Percentiles rank a stretch among this genome's conserved stretches.
These are phyloP conservation scores for Zoysia pacifica DNA, from an alignment of 176 grass and related monocot genomes.

Conservation along the genomic window DNA sequence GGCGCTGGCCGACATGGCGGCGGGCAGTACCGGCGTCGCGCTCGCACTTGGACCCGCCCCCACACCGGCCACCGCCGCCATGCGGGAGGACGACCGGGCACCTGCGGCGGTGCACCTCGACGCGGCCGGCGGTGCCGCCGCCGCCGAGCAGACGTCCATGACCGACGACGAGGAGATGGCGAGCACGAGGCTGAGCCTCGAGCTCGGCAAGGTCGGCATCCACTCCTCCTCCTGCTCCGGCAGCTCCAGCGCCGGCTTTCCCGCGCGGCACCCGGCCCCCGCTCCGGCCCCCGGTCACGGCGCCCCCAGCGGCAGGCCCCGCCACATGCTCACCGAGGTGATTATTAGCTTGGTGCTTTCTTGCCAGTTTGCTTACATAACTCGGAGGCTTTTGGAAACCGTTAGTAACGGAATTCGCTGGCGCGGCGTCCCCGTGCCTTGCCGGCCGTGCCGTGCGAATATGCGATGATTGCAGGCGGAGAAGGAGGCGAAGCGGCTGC, in stretches of 20 bases:
- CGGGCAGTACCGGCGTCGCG: neutral
- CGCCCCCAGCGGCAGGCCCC: constrained; percentile 22
- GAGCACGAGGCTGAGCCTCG: constrained; percentile 39
- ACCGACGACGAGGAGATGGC: constrained; percentile 18
- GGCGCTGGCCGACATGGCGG: constrained; percentile 57
- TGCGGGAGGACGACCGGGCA: neutral
- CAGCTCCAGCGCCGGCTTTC: constrained; percentile 31
- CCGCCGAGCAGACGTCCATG: neutral
- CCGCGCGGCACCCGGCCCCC: neutral
- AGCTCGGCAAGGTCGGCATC: constrained; percentile 43
- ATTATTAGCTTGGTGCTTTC: neutral
- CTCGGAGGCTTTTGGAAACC: too few relatives aligned
- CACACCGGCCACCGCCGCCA: neutral
- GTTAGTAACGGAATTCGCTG: too few relatives aligned
- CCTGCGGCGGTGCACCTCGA: too few relatives aligned
- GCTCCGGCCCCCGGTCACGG: neutral
- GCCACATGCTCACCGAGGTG: constrained; percentile 72
- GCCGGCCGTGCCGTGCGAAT: neutral
- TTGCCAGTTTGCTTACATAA: too few relatives aligned
- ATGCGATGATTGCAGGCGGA: constrained; percentile 44
- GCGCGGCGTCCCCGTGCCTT: too few relatives aligned
- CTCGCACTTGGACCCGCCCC: neutral
- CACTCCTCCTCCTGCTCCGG: constrained; percentile 32
- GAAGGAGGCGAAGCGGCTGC: constrained; percentile 67
- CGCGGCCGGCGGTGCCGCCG: neutral